A percentile compares a stretch with the other conserved stretches of the same genome.
Conservation (phyloP, 768 basidiomycete genomes). For the Floccularia luteovirens region DNA sequence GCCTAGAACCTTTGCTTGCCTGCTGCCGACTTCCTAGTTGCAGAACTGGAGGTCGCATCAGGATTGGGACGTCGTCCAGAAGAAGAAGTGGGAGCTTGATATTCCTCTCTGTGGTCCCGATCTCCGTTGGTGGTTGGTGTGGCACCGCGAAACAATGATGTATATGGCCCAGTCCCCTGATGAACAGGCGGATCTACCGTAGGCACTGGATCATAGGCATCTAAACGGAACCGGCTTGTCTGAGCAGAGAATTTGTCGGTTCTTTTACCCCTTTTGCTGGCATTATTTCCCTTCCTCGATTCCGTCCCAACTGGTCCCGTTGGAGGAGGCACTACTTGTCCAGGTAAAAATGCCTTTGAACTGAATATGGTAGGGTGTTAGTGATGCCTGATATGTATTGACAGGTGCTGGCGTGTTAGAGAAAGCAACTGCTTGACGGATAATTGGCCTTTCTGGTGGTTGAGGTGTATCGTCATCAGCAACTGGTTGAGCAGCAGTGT, state of each 20-base stretch:
- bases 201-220: conserved; percentile 25
- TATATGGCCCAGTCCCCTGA: conserved; percentile 29
- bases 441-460: conserved; percentile 38
- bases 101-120: not conserved
- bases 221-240: conserved; percentile 42
- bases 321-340: conserved; percentile 29
- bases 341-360: conserved; percentile 40
- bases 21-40: too few species aligned
- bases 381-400: conserved; percentile 34
- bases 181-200: conserved; percentile 22
- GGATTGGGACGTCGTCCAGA: not conserved
- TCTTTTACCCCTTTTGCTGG: conserved; percentile 19
- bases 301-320: conserved; percentile 12
- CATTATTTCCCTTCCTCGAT: conserved; percentile 11
- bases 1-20: too few species aligned
- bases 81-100: not conserved
- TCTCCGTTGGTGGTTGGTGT: not conserved
- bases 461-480: conserved; percentile 39
- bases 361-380: conserved; percentile 11
- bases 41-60: not conserved
- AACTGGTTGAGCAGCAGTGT: conserved; percentile 24
- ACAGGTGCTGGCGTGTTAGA: conserved; percentile 17
- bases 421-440: conserved; percentile 56
- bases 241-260: conserved; percentile 35
- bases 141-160: conserved; percentile 28